A percentile compares a stretch with the other conserved stretches of the same genome.
Evolutionary conservation across 139 green algal genomes (phyloP).

Genomic region (Desmodesmus armatus): DNA sequence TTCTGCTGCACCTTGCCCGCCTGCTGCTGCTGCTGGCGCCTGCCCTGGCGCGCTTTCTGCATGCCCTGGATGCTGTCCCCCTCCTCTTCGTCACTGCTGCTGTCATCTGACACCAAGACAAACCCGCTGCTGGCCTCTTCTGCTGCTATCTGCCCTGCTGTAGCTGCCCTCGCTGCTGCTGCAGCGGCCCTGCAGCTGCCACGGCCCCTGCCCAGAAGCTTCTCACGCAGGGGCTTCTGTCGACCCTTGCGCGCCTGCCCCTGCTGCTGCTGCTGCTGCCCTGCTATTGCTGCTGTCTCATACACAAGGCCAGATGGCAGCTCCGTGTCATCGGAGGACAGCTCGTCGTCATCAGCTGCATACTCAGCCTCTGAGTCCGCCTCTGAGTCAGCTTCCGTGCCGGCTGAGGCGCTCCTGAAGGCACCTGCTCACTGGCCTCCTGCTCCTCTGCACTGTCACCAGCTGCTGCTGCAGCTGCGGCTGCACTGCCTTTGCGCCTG

Average conservation of each 20-base stretch:
- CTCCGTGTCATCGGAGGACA: too few relatives aligned
- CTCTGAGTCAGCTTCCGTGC: too few relatives aligned
- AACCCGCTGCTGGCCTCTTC: background rate
- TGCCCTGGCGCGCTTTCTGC: background rate
- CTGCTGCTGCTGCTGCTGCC: slow-evolving; percentile 30
- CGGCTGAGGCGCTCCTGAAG: too few relatives aligned
- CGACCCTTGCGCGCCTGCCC: too few relatives aligned
- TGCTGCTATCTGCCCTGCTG: background rate
- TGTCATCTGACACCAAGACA: too few relatives aligned
- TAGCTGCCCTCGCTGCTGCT: background rate
- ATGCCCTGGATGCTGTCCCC: background rate
- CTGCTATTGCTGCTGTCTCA: background rate
- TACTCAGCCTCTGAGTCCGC: too few relatives aligned
- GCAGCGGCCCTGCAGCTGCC: background rate
- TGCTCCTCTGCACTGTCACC: background rate
- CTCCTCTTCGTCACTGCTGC: too few relatives aligned
- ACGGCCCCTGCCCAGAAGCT: background rate
- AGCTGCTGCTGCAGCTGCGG: slow-evolving; percentile 9
- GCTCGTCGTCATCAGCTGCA: too few relatives aligned
- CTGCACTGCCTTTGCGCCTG: background rate
- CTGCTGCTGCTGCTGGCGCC: slow-evolving; percentile 20
- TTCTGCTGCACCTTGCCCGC: background rate
- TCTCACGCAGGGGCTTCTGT: too few relatives aligned
- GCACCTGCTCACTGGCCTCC: background rate
- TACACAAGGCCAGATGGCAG: too few relatives aligned